phyloP scores from a whole-genome alignment of 1,139 yeast genomes.

The Kluyveromyces sp. region DNA sequence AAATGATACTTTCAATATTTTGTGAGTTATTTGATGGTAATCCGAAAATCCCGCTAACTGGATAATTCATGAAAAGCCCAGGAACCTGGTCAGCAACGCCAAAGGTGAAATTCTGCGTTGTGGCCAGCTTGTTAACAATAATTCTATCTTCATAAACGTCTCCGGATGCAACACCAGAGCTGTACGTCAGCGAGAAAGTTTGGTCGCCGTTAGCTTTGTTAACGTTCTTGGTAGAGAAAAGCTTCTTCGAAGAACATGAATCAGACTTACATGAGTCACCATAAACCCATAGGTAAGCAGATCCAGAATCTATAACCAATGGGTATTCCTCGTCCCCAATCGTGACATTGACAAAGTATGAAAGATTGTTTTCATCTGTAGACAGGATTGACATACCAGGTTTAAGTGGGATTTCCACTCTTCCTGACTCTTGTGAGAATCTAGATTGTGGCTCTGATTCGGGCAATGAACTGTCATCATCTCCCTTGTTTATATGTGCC shows the following conservation, averaged over 20 bases:
- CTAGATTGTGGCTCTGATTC: too few species aligned
- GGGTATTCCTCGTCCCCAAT: constrained; percentile 38
- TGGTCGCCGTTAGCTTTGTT: constrained; percentile 21
- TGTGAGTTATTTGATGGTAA: constrained; percentile 38
- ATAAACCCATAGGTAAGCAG: constrained; percentile 59
- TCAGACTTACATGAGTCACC: constrained; percentile 42
- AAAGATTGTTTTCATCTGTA: constrained; percentile 27
- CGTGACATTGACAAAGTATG: constrained; percentile 33
- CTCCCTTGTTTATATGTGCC: background rate
- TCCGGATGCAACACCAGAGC: constrained; percentile 52
- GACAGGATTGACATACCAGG: constrained; percentile 25
- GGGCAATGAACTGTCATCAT: too few species aligned
- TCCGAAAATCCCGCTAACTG: constrained; percentile 57
- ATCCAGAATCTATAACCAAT: constrained; percentile 57
- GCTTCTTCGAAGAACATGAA: constrained; percentile 37
- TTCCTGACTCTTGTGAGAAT: background rate
- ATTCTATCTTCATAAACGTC: constrained; percentile 35
- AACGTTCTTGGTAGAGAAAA: constrained; percentile 23
- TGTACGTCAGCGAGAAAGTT: constrained; percentile 43
- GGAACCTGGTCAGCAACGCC: constrained; percentile 53
- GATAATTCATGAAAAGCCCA: constrained; percentile 42
- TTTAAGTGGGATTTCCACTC: constrained; percentile 13
- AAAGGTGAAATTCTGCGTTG: constrained; percentile 37
- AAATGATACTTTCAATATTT: constrained; percentile 35
- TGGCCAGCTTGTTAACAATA: constrained; percentile 36